These are phyloP conservation scores for Ogataea corticis DNA, from an alignment of 805 yeast genomes.

Conservation along the genomic window DNA sequence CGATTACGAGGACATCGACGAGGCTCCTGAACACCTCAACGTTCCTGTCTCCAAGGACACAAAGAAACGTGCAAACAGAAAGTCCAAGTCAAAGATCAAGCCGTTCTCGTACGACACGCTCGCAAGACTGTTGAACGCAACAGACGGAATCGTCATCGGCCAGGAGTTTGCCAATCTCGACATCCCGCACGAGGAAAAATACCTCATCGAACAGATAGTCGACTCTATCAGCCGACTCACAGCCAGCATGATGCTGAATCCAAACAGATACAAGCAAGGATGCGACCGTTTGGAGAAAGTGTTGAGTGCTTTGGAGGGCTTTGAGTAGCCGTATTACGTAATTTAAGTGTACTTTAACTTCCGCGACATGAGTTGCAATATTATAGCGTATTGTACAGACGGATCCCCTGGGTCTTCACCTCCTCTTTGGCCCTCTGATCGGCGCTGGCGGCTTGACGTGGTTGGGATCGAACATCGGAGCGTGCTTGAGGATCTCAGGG, in stretches of 20 bases:
- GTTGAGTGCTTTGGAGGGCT: slow-evolving; percentile 84
- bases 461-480: slow-evolving; percentile 75
- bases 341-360: neutral
- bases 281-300: slow-evolving; percentile 79
- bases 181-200: slow-evolving; percentile 73
- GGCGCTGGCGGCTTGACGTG: slow-evolving; percentile 70
- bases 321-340: slow-evolving; percentile 25
- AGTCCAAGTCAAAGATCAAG: slow-evolving; percentile 26
- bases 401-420: neutral
- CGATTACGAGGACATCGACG: slow-evolving; percentile 24
- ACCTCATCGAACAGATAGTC: slow-evolving; percentile 78
- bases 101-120: slow-evolving; percentile 45
- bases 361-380: too few species aligned
- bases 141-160: slow-evolving; percentile 62
- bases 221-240: slow-evolving; percentile 84
- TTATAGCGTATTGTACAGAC: slow-evolving; percentile 1
- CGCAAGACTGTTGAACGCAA: slow-evolving; percentile 53
- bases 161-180: slow-evolving; percentile 74
- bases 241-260: slow-evolving; percentile 87
- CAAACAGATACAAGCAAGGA: slow-evolving; percentile 77
- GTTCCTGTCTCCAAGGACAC: neutral
- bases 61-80: slow-evolving; percentile 17
- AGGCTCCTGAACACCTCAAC: neutral
- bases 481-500: slow-evolving; percentile 85
- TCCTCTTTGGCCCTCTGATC: slow-evolving; percentile 46